These are phyloP conservation scores for Pseudogymnoascus sp. DNA, from an alignment of 2,329 filamentous ascomycete genomes.

Conservation along the genomic window DNA sequence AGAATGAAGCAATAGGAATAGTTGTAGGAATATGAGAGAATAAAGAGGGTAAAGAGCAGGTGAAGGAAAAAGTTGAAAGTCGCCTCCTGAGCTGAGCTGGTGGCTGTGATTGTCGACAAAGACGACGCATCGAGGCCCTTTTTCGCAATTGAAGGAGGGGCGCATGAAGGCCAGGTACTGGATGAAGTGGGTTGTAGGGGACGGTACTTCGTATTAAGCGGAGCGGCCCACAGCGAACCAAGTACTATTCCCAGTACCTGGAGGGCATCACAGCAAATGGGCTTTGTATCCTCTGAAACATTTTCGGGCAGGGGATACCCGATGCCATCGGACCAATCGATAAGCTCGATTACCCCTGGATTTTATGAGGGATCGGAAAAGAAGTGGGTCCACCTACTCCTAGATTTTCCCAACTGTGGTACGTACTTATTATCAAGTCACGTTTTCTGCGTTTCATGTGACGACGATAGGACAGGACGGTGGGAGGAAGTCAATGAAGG, in stretches of 20 bases:
- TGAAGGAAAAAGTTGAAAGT: not conserved
- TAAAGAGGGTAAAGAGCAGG: not conserved
- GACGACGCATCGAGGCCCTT: not conserved
- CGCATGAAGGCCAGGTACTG: not conserved
- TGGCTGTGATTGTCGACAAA: not conserved
- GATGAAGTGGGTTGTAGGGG: not conserved
- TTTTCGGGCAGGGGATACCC: not conserved
- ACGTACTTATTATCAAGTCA: not conserved
- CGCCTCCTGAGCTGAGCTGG: not conserved
- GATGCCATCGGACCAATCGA: not conserved
- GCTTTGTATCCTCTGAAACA: not conserved
- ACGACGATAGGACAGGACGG: not conserved
- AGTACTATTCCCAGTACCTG: not conserved
- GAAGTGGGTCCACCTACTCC: not conserved
- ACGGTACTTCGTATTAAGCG: not conserved
- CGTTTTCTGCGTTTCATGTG: not conserved
- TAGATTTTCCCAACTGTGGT: not conserved
- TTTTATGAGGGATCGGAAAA: not conserved
- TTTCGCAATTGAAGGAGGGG: conserved; percentile 1
- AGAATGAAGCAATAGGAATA: not conserved
- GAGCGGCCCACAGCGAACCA: not conserved
- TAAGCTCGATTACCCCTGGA: not conserved
- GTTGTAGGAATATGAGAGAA: not conserved
- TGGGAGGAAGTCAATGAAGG: not conserved
- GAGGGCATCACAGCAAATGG: not conserved